A percentile compares a stretch with the other conserved stretches of the same genome.
phyloP scores from a whole-genome alignment of 2,329 filamentous ascomycete genomes.

The Diaporthe capsici region DNA sequence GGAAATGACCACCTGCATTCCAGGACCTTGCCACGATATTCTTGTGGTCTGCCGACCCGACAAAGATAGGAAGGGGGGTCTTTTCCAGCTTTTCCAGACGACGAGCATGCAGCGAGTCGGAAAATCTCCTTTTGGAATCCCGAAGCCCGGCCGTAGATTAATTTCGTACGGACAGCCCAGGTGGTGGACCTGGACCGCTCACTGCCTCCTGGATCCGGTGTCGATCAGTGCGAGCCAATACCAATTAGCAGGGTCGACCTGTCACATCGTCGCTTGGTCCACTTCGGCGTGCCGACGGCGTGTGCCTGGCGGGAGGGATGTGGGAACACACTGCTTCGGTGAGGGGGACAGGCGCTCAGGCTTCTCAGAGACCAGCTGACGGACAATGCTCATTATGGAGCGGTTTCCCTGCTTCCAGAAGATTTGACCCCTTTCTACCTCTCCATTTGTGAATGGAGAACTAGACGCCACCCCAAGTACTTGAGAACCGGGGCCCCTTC shows the following conservation, averaged over 20 bases:
- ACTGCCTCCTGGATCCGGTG: conserved; percentile 23
- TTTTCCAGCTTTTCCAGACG: too few relatives aligned
- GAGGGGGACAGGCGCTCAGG: neutral
- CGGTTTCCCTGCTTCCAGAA: too few relatives aligned
- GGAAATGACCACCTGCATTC: neutral
- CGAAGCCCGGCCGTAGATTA: conserved; percentile 13
- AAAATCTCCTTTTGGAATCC: conserved; percentile 5
- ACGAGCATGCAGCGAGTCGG: neutral
- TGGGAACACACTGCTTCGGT: neutral
- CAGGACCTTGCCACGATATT: too few relatives aligned
- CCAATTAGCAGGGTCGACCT: conserved; percentile 9
- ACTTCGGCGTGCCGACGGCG: conserved; percentile 10
- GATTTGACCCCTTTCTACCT: too few relatives aligned
- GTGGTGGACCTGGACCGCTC: conserved; percentile 4
- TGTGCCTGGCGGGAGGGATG: neutral
- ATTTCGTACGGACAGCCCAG: conserved; percentile 3
- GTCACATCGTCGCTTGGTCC: neutral
- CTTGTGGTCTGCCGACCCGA: neutral
- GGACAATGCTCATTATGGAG: neutral
- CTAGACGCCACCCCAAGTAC: too few relatives aligned
- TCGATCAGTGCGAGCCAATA: conserved; percentile 18
- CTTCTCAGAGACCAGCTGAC: neutral
- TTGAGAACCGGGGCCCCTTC: neutral
- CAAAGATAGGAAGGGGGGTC: neutral
- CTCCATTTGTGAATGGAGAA: too few relatives aligned